Percentiles rank a stretch among this genome's conserved stretches.
Conservation (phyloP, 169 alveolate genomes). For the Theileria orientalis region DNA sequence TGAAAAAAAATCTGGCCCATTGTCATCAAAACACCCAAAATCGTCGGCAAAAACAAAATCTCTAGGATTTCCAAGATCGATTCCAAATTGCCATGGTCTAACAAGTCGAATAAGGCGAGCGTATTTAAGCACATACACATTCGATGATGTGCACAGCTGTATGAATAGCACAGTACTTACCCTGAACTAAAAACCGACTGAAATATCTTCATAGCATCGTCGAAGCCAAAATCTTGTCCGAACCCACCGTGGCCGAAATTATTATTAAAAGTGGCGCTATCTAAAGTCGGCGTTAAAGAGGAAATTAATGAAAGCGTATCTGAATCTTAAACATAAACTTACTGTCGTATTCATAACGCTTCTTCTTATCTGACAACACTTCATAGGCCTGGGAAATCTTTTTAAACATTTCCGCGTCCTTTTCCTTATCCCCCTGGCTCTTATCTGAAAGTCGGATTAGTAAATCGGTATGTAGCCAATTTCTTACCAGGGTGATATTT, state of each 20-base stretch:
- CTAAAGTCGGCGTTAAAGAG: neutral
- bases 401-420: slow-evolving; percentile 71
- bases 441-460: slow-evolving; percentile 40
- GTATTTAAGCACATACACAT: too few species aligned
- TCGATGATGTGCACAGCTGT: too few species aligned
- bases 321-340: slow-evolving; percentile 15
- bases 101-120: too few species aligned
- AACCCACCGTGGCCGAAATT: slow-evolving; percentile 18
- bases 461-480: neutral
- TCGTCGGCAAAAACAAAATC: too few species aligned
- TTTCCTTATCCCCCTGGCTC: slow-evolving; percentile 62
- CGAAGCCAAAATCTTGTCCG: slow-evolving; percentile 53
- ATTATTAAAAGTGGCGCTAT: too few species aligned
- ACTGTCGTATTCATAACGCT: slow-evolving; percentile 68
- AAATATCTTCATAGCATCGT: slow-evolving; percentile 65
- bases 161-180: too few species aligned
- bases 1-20: too few species aligned
- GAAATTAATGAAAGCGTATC: slow-evolving; percentile 18
- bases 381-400: slow-evolving; percentile 73
- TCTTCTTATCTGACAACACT: slow-evolving; percentile 69
- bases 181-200: slow-evolving; percentile 66
- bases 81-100: too few species aligned
- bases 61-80: too few species aligned
- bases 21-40: too few species aligned
- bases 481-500: slow-evolving; percentile 77